Conservation (phyloP, 305 asterid genomes). For the Stenogyne calaminthoides region DNA sequence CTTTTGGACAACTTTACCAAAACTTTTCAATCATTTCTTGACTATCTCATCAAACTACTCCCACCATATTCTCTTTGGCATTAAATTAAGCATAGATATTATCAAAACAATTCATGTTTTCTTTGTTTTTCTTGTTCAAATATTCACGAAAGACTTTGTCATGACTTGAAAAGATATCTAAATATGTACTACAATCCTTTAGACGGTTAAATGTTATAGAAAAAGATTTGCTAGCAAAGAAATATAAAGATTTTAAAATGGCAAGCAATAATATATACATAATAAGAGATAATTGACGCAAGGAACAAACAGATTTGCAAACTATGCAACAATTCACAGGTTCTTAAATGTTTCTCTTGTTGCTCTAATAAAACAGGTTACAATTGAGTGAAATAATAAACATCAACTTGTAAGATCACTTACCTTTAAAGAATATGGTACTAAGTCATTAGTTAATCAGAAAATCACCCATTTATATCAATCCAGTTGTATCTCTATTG, state of each 20-base stretch:
- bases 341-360: too few species aligned
- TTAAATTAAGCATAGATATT: too few species aligned
- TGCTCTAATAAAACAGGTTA: neutral
- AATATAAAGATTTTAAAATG: neutral
- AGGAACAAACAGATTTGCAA: neutral
- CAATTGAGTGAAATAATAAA: conserved; percentile 10
- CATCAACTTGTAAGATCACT: neutral
- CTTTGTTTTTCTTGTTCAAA: too few species aligned
- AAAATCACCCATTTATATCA: conserved; percentile 35
- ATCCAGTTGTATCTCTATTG: conserved; percentile 56
- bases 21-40: conserved; percentile 33
- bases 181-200: neutral
- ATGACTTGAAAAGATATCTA: conserved; percentile 21
- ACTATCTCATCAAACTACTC: conserved; percentile 29
- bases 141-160: too few species aligned
- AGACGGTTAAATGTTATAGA: neutral
- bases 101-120: too few species aligned
- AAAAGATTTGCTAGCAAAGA: neutral
- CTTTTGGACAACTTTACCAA: conserved; percentile 18
- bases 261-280: neutral
- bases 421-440: neutral
- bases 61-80: too few species aligned
- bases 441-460: neutral
- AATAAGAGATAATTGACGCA: neutral
- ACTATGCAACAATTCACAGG: neutral